A percentile compares a stretch with the other conserved stretches of the same genome.
Conservation (phyloP, 2,329 filamentous ascomycete genomes). For the Tolypocladium inflatum region DNA sequence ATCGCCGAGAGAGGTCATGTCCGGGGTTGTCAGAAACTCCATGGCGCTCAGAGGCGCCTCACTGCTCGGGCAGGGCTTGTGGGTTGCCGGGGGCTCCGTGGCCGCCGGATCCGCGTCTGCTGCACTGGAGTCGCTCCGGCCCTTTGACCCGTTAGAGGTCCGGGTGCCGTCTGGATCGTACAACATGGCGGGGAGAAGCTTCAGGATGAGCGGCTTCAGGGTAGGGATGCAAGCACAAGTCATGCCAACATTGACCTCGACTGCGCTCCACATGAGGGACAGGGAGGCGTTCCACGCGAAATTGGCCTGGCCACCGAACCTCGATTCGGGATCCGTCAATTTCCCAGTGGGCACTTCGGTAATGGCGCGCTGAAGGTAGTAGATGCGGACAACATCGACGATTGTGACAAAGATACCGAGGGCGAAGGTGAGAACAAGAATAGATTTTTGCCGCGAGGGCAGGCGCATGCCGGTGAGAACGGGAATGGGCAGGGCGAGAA, state of each 20-base stretch:
- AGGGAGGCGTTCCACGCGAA: constrained; percentile 69
- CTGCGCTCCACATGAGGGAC: constrained; percentile 86
- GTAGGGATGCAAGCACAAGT: constrained; percentile 89
- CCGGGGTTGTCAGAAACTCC: constrained; percentile 38
- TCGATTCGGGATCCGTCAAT: constrained; percentile 26
- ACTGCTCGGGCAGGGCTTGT: constrained; percentile 9
- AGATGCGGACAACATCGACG: constrained; percentile 82
- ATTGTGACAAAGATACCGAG: constrained; percentile 81
- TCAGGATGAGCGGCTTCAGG: constrained; percentile 73
- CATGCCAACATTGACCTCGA: constrained; percentile 86
- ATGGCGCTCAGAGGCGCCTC: constrained; percentile 25
- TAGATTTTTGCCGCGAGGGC: constrained; percentile 77
- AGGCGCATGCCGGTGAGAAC: constrained; percentile 80
- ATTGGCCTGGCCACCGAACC: constrained; percentile 42
- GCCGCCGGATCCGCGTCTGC: not conserved
- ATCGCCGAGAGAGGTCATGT: constrained; percentile 10
- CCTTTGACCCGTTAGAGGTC: constrained; percentile 13
- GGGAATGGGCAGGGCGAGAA: constrained; percentile 79
- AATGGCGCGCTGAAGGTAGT: constrained; percentile 73
- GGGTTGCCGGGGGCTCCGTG: not conserved
- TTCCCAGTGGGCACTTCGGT: constrained; percentile 26
- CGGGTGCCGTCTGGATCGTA: constrained; percentile 38
- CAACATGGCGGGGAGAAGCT: constrained; percentile 47
- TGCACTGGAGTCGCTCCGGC: constrained; percentile 13
- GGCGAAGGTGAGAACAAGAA: constrained; percentile 76